Percentiles rank a stretch among this genome's conserved stretches.
Conservation (phyloP, 2,329 filamentous ascomycete species). For the Hymenotorrendiella dingleyae region DNA sequence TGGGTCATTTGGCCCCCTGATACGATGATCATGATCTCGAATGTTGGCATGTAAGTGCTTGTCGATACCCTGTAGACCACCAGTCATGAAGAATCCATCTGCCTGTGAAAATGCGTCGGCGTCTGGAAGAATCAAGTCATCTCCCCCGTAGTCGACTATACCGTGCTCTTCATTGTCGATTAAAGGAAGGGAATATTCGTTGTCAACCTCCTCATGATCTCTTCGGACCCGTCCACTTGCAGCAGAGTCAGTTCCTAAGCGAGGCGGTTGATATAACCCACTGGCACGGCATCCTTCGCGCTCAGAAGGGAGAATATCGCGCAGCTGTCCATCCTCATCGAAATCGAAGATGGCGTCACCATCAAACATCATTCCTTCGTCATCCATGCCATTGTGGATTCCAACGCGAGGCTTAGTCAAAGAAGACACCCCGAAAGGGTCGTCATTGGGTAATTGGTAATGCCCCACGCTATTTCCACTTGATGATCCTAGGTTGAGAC, state of each 20-base stretch:
- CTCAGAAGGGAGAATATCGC: slow-evolving; percentile 36
- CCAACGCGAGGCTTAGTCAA: slow-evolving; percentile 25
- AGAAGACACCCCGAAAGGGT: slow-evolving; percentile 30
- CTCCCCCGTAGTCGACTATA: slow-evolving; percentile 20
- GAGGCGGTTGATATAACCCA: slow-evolving; percentile 10
- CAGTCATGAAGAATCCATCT: slow-evolving; percentile 17
- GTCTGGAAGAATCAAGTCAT: too few relatives aligned
- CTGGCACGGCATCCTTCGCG: slow-evolving; percentile 15
- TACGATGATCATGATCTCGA: slow-evolving; percentile 15
- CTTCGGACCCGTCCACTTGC: slow-evolving; percentile 35
- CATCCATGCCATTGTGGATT: slow-evolving; percentile 29
- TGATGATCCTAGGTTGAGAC: slow-evolving; percentile 43
- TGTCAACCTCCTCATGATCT: slow-evolving; percentile 37
- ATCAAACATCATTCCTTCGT: slow-evolving; percentile 38
- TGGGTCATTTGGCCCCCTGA: too few relatives aligned
- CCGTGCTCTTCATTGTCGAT: slow-evolving; percentile 28
- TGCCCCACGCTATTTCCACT: slow-evolving; percentile 35
- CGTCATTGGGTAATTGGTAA: slow-evolving; percentile 25
- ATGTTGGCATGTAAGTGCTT: slow-evolving; percentile 21
- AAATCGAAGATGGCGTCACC: slow-evolving; percentile 54
- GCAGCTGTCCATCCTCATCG: slow-evolving; percentile 54
- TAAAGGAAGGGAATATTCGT: slow-evolving; percentile 18
- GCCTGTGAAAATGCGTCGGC: slow-evolving; percentile 25
- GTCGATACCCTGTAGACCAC: slow-evolving; percentile 16
- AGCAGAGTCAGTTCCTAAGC: slow-evolving; percentile 29